Evolutionary conservation across 352 stramenopile species (phyloP).

Genomic region (Phytopythium sindhum): DNA sequence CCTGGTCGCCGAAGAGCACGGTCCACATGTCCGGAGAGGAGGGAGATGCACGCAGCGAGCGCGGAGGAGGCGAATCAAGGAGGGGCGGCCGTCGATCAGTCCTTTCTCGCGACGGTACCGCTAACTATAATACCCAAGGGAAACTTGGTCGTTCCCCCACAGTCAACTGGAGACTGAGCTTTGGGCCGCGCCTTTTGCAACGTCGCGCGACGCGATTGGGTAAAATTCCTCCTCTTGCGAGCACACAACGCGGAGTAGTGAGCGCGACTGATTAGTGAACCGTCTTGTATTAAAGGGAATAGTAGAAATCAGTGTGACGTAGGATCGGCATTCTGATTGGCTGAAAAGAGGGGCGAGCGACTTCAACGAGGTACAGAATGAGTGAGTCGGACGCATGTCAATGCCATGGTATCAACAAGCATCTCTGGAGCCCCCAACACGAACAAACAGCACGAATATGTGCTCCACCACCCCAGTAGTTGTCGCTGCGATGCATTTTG

Average conservation of each 20-base stretch:
- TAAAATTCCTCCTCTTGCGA: neutral
- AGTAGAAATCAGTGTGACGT: neutral
- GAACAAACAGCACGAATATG: too few species aligned
- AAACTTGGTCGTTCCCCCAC: neutral
- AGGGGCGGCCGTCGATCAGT: conserved; percentile 2
- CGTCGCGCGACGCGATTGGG: neutral
- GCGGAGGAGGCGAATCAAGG: too few species aligned
- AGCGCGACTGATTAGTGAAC: neutral
- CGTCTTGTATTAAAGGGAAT: neutral
- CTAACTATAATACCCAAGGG: neutral
- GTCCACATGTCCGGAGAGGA: conserved; percentile 41
- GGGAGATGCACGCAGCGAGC: neutral
- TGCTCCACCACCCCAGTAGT: too few species aligned
- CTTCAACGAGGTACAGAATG: too few species aligned
- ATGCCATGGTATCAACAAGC: too few species aligned
- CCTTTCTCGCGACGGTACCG: conserved; percentile 5
- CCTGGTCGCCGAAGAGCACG: conserved; percentile 56
- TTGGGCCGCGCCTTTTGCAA: neutral
- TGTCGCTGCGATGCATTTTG: too few species aligned
- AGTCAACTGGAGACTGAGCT: neutral
- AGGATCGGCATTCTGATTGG: neutral
- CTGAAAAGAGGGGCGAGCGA: neutral
- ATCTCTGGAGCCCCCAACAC: too few species aligned
- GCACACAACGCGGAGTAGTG: neutral
- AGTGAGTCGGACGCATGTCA: too few species aligned